Percentiles rank a stretch among this genome's conserved stretches.
Evolutionary conservation across 2,329 filamentous ascomycete species (phyloP).

Genomic region (Monilinia laxa): DNA sequence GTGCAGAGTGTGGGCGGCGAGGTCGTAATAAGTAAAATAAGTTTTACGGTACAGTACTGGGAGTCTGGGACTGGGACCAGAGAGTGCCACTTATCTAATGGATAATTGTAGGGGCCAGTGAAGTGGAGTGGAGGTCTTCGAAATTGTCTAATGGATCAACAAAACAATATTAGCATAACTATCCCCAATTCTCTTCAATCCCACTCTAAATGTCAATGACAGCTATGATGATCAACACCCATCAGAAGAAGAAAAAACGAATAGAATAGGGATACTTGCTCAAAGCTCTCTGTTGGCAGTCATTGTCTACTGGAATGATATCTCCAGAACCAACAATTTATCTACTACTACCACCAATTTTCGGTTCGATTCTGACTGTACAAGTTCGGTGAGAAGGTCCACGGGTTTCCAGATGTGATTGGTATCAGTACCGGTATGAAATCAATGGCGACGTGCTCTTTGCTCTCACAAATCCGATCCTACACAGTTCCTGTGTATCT

Average conservation of each 20-base stretch:
- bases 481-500: neutral
- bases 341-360: neutral
- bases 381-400: slow-evolving; percentile 3
- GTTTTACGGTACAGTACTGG: slow-evolving; percentile 3
- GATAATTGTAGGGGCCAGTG: slow-evolving; percentile 8
- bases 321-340: neutral
- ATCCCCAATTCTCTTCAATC: neutral
- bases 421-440: neutral
- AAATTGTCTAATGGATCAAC: slow-evolving; percentile 10
- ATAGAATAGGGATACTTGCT: slow-evolving; percentile 12
- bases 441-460: slow-evolving; percentile 7
- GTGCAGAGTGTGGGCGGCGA: slow-evolving; percentile 5
- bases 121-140: slow-evolving; percentile 14
- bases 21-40: neutral
- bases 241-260: neutral
- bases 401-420: neutral
- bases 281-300: slow-evolving; percentile 5
- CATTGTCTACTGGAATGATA: slow-evolving; percentile 9
- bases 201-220: neutral
- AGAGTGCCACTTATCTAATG: slow-evolving; percentile 17
- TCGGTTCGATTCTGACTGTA: neutral
- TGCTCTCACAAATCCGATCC: neutral
- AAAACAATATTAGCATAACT: slow-evolving; percentile 18
- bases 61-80: neutral
- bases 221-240: neutral